Base-by-base conservation (phyloP, 176 grass and related monocot genomes). In the Bromus sterilis region DNA sequence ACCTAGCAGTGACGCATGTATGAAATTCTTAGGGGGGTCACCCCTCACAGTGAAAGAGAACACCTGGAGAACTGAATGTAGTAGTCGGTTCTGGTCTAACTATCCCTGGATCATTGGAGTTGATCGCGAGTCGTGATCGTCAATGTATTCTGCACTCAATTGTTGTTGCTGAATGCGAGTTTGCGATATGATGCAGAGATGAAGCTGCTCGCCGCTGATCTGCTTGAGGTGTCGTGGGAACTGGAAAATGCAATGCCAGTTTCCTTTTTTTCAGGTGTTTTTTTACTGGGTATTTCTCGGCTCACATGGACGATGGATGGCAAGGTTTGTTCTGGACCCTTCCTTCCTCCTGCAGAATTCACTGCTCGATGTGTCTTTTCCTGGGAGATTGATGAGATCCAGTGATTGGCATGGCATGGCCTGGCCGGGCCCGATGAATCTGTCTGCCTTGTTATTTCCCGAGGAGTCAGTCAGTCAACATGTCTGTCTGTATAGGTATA, bases 401-500 rank as follows among this genome's bases (percentile, higher is more conserved):
- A 37, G 42, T 40, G 69, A 68, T 64, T 80, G 73, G 88, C 30
- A 34, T 21, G 23, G 6, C 40, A 24, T 16, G 67, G n/a, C n/a
- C n/a, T n/a, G n/a, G n/a, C n/a, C 14, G 43, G 3, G 20, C 49
- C 77, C 34, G 24, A 64, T 58, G 35, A 79, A 65, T 3, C 83
- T 72, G 31, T 26, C 65, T 44, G 56, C 63, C 20, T 60, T 64
- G 55, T 76, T 89, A 74, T 78, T 82, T 86, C 78, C 83, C 73
- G 78, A 89, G 83, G 83, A 74, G 79, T 74, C n/a, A n/a, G n/a
- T n/a, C n/a, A n/a, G n/a, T n/a, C 88, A 78, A 83, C 71, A 51
- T 40, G 43, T 66, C 65, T 56, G 7, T 58, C 24, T 46, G 23
- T 57, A 69, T 55, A 72, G 28, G 46, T 57, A 74, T 77, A 65